phyloP scores from a whole-genome alignment of 148 eudicot species.

The Rhododendron mucronatum region DNA sequence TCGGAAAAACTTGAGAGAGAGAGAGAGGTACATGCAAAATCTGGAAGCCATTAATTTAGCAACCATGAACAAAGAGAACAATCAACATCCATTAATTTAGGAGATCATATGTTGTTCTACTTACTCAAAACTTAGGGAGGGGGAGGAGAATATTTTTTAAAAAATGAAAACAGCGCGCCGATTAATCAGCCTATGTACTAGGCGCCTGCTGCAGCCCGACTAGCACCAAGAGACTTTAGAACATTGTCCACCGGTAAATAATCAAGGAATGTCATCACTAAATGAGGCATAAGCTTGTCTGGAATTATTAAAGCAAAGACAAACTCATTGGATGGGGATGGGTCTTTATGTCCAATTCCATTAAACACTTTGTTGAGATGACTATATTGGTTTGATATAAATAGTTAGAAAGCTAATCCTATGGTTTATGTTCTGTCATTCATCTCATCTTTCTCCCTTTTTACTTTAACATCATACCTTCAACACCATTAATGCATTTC shows the following conservation, averaged over 20 bases:
- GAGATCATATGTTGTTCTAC: neutral
- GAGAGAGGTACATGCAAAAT: neutral
- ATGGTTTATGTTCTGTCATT: neutral
- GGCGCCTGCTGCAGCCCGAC: neutral
- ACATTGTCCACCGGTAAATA: neutral
- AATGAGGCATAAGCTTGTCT: neutral
- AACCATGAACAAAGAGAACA: neutral
- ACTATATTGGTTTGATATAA: neutral
- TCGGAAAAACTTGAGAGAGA: neutral
- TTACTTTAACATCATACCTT: neutral
- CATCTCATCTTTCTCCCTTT: neutral
- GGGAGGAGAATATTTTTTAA: neutral
- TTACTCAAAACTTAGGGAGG: neutral
- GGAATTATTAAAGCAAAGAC: neutral
- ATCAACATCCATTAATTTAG: neutral
- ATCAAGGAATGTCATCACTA: neutral
- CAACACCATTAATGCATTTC: neutral
- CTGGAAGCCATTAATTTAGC: neutral
- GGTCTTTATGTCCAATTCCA: neutral
- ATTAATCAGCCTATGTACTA: neutral
- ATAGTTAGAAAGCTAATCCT: neutral
- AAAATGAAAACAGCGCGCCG: neutral
- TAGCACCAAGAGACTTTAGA: neutral
- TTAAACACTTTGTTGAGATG: neutral
- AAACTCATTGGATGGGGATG: neutral